A percentile compares a stretch with the other conserved stretches of the same genome.
Conservation (phyloP, 2,329 filamentous ascomycete genomes). For the Monascus ruber region DNA sequence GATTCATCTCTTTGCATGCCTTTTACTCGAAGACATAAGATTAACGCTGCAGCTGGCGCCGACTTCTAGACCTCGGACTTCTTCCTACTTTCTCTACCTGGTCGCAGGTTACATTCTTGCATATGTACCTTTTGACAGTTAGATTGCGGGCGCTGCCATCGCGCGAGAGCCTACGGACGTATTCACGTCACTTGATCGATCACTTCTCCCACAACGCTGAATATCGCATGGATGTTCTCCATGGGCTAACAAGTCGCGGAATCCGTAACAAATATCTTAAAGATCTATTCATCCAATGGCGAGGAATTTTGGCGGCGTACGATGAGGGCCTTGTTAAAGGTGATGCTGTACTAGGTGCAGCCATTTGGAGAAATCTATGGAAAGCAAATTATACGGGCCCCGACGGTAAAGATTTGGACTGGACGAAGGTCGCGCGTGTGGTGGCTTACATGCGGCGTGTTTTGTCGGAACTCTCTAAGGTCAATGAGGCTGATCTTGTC, state of each 20-base stretch:
- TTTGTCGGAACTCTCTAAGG: constrained; percentile 41
- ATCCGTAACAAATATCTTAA: constrained; percentile 57
- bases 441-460: constrained; percentile 53
- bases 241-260: constrained; percentile 40
- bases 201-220: constrained; percentile 66
- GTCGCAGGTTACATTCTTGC: constrained; percentile 91
- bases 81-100: constrained; percentile 86
- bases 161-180: constrained; percentile 55
- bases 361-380: constrained; percentile 89
- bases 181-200: constrained; percentile 85
- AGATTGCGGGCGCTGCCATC: constrained; percentile 67
- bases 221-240: constrained; percentile 52
- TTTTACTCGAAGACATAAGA: background rate
- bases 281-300: constrained; percentile 88
- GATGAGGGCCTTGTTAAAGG: constrained; percentile 36
- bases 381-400: constrained; percentile 49
- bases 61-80: constrained; percentile 56
- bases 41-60: background rate
- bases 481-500: constrained; percentile 43
- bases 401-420: constrained; percentile 43
- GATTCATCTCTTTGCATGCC: background rate
- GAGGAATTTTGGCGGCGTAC: constrained; percentile 64
- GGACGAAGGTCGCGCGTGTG: constrained; percentile 49
- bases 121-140: constrained; percentile 84
- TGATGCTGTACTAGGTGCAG: constrained; percentile 43